These are phyloP conservation scores for Talaromyces proteolyticus DNA, from an alignment of 495 filamentous ascomycete species.

Conservation along the genomic window DNA sequence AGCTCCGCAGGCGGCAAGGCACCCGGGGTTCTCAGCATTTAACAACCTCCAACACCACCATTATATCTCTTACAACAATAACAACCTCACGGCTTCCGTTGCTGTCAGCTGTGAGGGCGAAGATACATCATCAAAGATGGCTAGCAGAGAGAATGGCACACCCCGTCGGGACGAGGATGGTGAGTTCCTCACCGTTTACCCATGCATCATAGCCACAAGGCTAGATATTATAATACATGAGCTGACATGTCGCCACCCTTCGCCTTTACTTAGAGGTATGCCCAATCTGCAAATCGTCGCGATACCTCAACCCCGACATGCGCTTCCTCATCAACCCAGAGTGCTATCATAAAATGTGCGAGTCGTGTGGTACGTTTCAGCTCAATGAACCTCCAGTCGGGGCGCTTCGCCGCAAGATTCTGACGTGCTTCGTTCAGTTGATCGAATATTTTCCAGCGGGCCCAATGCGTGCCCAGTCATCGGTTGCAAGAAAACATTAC, in stretches of 20 bases:
- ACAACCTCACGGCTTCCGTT: too few species aligned
- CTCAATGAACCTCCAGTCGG: too few species aligned
- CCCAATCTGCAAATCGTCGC: slow-evolving; percentile 91
- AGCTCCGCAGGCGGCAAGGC: slow-evolving; percentile 2
- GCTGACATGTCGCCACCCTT: slow-evolving; percentile 7
- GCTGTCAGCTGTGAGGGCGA: too few species aligned
- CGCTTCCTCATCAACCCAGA: slow-evolving; percentile 92
- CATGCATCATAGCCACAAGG: slow-evolving; percentile 1
- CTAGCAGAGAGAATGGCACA: background rate
- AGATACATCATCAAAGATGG: too few species aligned
- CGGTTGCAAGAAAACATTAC: slow-evolving; percentile 76
- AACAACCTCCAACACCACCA: slow-evolving; percentile 6
- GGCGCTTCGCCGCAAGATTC: too few species aligned
- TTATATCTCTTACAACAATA: slow-evolving; percentile 30
- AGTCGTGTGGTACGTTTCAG: too few species aligned
- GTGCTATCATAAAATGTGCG: slow-evolving; percentile 98
- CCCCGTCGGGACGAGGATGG: slow-evolving; percentile 46
- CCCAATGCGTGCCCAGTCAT: slow-evolving; percentile 88
- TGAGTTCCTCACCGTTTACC: slow-evolving; percentile 22
- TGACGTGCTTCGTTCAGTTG: too few species aligned
- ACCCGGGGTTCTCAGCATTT: too few species aligned
- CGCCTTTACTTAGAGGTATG: slow-evolving; percentile 76
- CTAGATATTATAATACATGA: background rate
- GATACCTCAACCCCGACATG: slow-evolving; percentile 92
- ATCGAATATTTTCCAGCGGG: slow-evolving; percentile 86